These are phyloP conservation scores for Pichia sp. DNA, from an alignment of 1,139 yeast genomes.

Conservation along the genomic window DNA sequence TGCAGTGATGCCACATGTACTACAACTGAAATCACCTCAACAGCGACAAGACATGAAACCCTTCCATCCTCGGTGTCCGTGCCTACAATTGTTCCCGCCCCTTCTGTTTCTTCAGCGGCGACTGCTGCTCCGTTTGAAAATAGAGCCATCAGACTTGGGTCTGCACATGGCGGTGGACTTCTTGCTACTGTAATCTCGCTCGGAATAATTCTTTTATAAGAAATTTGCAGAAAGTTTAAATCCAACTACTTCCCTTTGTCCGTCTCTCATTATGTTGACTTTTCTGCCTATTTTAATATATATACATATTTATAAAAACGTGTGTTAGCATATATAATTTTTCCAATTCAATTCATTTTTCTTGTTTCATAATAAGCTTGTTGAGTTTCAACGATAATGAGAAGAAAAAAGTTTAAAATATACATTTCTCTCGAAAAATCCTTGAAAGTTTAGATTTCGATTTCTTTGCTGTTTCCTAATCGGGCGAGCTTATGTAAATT, in stretches of 20 bases:
- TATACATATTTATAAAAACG: background rate
- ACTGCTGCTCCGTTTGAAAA: background rate
- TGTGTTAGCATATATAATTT: background rate
- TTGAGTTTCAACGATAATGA: too few relatives aligned
- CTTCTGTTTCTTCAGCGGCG: background rate
- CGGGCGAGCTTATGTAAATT: background rate
- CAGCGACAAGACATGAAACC: background rate
- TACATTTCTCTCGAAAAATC: background rate
- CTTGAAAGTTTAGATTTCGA: background rate
- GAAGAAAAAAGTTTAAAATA: too few relatives aligned
- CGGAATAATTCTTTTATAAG: background rate
- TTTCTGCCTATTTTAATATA: too few relatives aligned
- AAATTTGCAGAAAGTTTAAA: background rate
- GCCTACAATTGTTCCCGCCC: background rate
- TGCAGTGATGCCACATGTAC: background rate
- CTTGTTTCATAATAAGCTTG: background rate
- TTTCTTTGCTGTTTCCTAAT: background rate
- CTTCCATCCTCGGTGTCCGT: background rate
- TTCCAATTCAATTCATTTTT: background rate
- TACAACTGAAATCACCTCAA: background rate
- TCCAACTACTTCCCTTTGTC: background rate
- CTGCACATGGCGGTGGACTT: background rate
- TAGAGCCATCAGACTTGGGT: background rate
- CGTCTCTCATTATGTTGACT: background rate
- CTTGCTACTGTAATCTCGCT: background rate